A percentile compares a stretch with the other conserved stretches of the same genome.
Conservation (phyloP, 257 asterid species). For the Solanum verrucosum region DNA sequence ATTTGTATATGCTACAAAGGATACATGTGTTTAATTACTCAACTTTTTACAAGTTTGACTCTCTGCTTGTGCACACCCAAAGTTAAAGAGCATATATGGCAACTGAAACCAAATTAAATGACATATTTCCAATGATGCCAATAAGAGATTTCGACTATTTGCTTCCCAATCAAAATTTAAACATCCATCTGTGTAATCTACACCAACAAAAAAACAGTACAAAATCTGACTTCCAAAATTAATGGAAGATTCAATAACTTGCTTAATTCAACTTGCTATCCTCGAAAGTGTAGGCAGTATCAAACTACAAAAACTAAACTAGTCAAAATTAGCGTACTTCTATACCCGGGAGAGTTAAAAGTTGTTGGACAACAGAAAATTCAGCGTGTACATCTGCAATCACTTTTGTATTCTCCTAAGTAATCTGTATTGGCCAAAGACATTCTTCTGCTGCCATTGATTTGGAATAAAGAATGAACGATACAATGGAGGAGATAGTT, state of each 20-base stretch:
- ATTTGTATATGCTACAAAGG: background rate
- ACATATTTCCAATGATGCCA: background rate
- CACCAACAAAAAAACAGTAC: background rate
- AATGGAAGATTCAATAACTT: background rate
- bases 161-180: background rate
- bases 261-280: background rate
- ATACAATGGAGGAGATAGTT: slow-evolving; percentile 78
- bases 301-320: background rate
- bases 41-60: too few relatives aligned
- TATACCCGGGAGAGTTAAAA: background rate
- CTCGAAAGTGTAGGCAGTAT: background rate
- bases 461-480: slow-evolving; percentile 85
- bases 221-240: background rate
- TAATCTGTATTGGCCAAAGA: slow-evolving; percentile 83
- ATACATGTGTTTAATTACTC: background rate
- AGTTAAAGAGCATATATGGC: too few relatives aligned
- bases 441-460: slow-evolving; percentile 79
- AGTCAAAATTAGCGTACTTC: background rate
- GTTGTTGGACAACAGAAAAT: background rate
- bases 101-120: too few relatives aligned
- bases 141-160: background rate
- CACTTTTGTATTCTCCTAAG: slow-evolving; percentile 59
- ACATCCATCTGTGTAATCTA: background rate
- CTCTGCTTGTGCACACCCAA: too few relatives aligned
- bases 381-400: background rate